A percentile compares a stretch with the other conserved stretches of the same genome.
Conservation (phyloP, 768 basidiomycete genomes). For the Termitomyces sp. region DNA sequence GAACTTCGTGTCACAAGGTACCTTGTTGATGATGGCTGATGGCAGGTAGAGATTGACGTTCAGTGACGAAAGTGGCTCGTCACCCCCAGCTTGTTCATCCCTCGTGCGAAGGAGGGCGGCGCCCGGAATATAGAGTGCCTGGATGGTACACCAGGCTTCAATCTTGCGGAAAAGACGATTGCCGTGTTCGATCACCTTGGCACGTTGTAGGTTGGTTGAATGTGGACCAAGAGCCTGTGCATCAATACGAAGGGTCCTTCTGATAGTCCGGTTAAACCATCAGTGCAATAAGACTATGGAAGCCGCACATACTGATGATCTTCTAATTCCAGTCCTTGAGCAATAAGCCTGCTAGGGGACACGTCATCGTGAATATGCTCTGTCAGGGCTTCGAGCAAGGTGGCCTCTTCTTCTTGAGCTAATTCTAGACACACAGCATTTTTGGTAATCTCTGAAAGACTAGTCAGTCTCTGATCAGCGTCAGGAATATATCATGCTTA, state of each 20-base stretch:
- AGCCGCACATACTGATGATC: not conserved
- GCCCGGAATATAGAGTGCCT: constrained; percentile 28
- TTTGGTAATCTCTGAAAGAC: constrained; percentile 8
- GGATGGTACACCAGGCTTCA: constrained; percentile 26
- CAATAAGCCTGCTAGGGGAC: constrained; percentile 23
- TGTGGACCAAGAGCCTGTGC: constrained; percentile 16
- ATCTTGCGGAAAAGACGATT: constrained; percentile 23
- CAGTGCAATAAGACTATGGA: not conserved
- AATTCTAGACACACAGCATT: constrained; percentile 11
- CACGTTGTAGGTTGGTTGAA: constrained; percentile 27
- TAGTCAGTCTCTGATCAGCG: not conserved
- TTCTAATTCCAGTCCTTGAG: constrained; percentile 16
- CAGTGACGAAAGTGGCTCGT: not conserved
- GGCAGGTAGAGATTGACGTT: constrained; percentile 9
- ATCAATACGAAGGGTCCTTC: constrained; percentile 17
- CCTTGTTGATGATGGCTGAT: not conserved
- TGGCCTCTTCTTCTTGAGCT: constrained; percentile 11
- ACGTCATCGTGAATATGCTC: constrained; percentile 12
- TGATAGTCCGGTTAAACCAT: no score
- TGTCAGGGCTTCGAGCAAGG: not conserved
- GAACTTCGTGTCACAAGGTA: constrained; percentile 1
- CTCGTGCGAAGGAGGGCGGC: constrained; percentile 1
- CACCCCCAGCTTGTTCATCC: constrained; percentile 5
- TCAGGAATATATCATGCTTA: not conserved
- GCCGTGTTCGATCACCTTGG: constrained; percentile 26